Evolutionary conservation across 2,329 filamentous ascomycete genomes (phyloP).

Genomic region (Ophiostoma himal-ulmi): DNA sequence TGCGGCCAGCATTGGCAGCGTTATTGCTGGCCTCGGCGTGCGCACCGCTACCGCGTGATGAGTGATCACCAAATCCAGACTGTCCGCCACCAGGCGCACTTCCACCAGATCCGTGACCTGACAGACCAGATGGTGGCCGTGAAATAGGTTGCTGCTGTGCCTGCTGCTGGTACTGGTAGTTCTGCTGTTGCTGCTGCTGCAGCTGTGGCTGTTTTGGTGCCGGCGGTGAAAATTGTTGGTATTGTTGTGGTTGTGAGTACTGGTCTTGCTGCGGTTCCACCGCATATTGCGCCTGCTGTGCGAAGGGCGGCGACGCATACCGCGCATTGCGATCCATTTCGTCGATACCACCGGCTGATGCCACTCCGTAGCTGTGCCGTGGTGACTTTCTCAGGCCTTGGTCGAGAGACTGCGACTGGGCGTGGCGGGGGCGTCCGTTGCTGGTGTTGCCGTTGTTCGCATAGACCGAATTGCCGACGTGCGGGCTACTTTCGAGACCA

Average conservation of each 20-base stretch:
- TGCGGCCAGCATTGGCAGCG: conserved; percentile 41
- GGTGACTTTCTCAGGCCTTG: conserved; percentile 40
- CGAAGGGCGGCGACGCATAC: conserved; percentile 22
- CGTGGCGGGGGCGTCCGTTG: conserved; percentile 36
- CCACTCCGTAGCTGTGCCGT: conserved; percentile 28
- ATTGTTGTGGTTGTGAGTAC: conserved; percentile 23
- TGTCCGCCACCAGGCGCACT: conserved; percentile 31
- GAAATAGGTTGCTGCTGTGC: conserved; percentile 44
- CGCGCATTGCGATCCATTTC: conserved; percentile 28
- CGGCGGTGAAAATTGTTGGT: conserved; percentile 19
- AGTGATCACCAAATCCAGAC: conserved; percentile 40
- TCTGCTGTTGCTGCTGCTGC: conserved; percentile 21
- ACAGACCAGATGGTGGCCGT: conserved; percentile 51
- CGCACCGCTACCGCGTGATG: conserved; percentile 38
- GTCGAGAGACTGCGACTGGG: conserved; percentile 47
- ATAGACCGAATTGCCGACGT: conserved; percentile 30
- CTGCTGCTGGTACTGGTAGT: conserved; percentile 20
- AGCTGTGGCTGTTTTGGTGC: conserved; percentile 20
- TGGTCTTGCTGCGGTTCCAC: conserved; percentile 17
- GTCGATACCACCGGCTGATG: conserved; percentile 28
- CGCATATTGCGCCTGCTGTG: conserved; percentile 18
- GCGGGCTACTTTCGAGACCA: conserved; percentile 45
- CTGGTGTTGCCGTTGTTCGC: conserved; percentile 26
- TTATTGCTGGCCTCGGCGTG: conserved; percentile 34
- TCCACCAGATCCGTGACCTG: conserved; percentile 37